A percentile compares a stretch with the other conserved stretches of the same genome.
These are phyloP conservation scores for Colletotrichum viniferum DNA, from an alignment of 2,329 filamentous ascomycete species.

Conservation along the genomic window DNA sequence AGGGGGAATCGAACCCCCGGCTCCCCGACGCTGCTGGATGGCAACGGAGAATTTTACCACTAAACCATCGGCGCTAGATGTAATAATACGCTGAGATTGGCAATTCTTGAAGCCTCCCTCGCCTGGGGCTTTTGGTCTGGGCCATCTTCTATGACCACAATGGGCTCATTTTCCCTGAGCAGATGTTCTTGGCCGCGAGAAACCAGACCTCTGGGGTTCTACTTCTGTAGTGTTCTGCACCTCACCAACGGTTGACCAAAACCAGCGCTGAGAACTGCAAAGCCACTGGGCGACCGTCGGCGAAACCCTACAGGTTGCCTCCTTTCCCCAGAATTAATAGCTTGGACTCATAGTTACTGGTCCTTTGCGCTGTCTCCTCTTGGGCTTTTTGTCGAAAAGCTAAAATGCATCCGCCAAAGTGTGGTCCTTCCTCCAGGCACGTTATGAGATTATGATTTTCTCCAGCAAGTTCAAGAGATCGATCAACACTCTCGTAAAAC, in stretches of 20 bases:
- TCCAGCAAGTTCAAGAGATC: background rate
- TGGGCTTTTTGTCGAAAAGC: no score
- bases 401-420: background rate
- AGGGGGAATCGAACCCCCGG: slow-evolving; percentile 12
- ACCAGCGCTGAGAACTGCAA: accelerated
- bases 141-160: no score
- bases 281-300: background rate
- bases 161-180: background rate
- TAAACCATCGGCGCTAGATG: background rate
- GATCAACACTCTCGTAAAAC: background rate
- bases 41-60: slow-evolving; percentile 14
- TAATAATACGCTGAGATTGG: accelerated
- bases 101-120: background rate
- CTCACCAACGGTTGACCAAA: accelerated
- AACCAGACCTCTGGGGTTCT: background rate
- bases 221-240: background rate
- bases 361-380: background rate
- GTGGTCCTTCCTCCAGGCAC: background rate
- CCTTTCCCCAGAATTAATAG: background rate
- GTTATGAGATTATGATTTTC: background rate
- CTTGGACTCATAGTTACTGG: accelerated
- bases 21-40: slow-evolving; percentile 5
- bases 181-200: accelerated
- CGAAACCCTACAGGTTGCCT: background rate
- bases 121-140: no score